Evolutionary conservation across 768 basidiomycete species (phyloP).

Genomic region (Peribolospora baueri): DNA sequence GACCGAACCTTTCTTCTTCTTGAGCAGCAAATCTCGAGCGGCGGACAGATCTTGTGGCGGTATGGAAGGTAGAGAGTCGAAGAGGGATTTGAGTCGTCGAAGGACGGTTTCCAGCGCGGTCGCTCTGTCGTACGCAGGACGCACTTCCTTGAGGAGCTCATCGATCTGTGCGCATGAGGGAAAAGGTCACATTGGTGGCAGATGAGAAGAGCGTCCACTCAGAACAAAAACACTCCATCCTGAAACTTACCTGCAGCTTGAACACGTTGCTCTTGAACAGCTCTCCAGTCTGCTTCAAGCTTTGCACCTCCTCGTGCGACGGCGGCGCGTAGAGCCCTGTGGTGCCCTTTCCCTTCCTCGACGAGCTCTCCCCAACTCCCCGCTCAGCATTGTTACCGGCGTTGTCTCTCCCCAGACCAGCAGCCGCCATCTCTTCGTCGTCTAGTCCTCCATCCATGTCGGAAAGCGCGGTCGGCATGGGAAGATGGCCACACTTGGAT

Average conservation of each 20-base stretch:
- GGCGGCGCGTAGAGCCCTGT: slow-evolving; percentile 15
- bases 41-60: too few relatives aligned
- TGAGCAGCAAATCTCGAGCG: too few relatives aligned
- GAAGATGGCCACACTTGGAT: too few relatives aligned
- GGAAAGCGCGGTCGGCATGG: too few relatives aligned
- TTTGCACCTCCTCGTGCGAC: slow-evolving; percentile 32
- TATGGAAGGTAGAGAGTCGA: too few relatives aligned
- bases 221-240: slow-evolving; percentile 5
- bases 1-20: slow-evolving; percentile 12
- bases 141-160: slow-evolving; percentile 33
- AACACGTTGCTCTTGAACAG: slow-evolving; percentile 56
- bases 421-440: too few relatives aligned
- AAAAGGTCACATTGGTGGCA: not conserved
- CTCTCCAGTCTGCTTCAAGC: slow-evolving; percentile 47
- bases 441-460: too few relatives aligned
- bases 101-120: not conserved
- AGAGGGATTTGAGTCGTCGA: not conserved
- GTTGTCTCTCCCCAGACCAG: too few relatives aligned
- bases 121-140: slow-evolving; percentile 2
- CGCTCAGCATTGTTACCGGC: too few relatives aligned
- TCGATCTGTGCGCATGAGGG: slow-evolving; percentile 19
- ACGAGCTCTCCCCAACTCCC: too few relatives aligned
- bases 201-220: not conserved
- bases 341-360: too few relatives aligned
- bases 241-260: slow-evolving; percentile 43